Percentiles rank a stretch among this genome's conserved stretches.
These are phyloP conservation scores for Thalassiosira exigua DNA, from an alignment of 352 stramenopile species.

Conservation along the genomic window DNA sequence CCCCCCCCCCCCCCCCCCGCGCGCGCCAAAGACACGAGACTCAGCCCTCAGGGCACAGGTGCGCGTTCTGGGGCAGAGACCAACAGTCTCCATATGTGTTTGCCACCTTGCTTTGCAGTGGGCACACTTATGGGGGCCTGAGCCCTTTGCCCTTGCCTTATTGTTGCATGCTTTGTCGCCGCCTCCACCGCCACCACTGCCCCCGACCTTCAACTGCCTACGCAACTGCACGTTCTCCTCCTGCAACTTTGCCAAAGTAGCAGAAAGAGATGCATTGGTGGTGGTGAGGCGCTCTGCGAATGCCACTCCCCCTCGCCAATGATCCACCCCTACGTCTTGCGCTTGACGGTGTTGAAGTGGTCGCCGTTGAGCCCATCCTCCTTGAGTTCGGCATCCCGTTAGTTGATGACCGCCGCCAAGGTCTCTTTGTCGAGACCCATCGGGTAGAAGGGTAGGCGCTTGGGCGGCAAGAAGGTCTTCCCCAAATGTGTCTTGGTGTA, in stretches of 20 bases:
- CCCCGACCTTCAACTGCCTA: not conserved
- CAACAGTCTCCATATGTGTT: no score
- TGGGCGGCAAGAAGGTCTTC: not conserved
- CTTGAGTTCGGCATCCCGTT: not conserved
- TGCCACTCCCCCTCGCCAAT: not conserved
- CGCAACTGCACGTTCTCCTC: not conserved
- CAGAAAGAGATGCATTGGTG: not conserved
- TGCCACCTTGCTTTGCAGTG: no score
- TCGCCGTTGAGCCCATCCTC: not conserved
- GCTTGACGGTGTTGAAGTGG: not conserved
- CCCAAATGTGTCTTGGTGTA: not conserved
- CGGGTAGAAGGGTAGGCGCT: not conserved
- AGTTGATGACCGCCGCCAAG: not conserved
- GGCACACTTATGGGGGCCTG: no score
- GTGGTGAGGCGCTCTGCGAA: not conserved
- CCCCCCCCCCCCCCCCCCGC: no score
- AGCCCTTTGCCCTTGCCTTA: no score
- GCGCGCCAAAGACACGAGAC: no score
- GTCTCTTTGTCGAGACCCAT: not conserved
- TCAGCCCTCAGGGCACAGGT: no score
- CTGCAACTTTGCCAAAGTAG: not conserved
- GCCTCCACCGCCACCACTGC: no score
- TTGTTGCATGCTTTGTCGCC: no score
- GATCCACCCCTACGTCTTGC: not conserved
- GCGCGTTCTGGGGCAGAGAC: no score